Percentiles rank a stretch among this genome's conserved stretches.
phyloP scores from a whole-genome alignment of 176 grass and related monocot genomes.

The Aechmea fasciata region DNA sequence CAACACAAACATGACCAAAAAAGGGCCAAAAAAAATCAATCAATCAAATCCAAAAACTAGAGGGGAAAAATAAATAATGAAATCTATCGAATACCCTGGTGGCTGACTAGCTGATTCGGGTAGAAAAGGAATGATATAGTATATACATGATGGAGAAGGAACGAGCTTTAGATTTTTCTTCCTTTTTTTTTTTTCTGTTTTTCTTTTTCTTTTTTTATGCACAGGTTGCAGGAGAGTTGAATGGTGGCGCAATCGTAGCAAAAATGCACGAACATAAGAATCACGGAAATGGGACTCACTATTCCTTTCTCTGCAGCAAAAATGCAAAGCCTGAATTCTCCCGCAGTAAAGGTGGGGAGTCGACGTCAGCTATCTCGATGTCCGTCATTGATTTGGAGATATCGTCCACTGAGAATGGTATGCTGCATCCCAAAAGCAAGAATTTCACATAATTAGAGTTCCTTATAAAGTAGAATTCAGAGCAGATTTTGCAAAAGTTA shows the following conservation, averaged over 20 bases:
- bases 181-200: too few relatives aligned
- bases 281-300: not conserved
- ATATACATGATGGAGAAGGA: constrained; percentile 40
- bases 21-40: constrained; percentile 41
- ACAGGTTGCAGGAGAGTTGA: constrained; percentile 21
- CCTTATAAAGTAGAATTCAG: not conserved
- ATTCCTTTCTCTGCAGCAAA: constrained; percentile 78
- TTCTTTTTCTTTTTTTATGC: constrained; percentile 19
- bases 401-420: constrained; percentile 87
- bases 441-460: not conserved
- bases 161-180: too few relatives aligned
- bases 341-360: constrained; percentile 55
- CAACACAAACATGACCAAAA: constrained; percentile 25
- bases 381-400: constrained; percentile 85
- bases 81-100: constrained; percentile 30
- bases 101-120: constrained; percentile 17
- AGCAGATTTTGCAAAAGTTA: not conserved
- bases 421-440: constrained; percentile 33
- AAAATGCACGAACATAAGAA: constrained; percentile 4
- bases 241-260: constrained; percentile 11
- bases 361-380: constrained; percentile 69
- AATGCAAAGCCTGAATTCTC: constrained; percentile 73
- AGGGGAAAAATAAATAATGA: constrained; percentile 16
- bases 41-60: constrained; percentile 49
- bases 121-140: constrained; percentile 25